A percentile compares a stretch with the other conserved stretches of the same genome.
Evolutionary conservation across 192 early-diverging fungal genomes (phyloP).

Genomic region (Entophlyctis luteolus): DNA sequence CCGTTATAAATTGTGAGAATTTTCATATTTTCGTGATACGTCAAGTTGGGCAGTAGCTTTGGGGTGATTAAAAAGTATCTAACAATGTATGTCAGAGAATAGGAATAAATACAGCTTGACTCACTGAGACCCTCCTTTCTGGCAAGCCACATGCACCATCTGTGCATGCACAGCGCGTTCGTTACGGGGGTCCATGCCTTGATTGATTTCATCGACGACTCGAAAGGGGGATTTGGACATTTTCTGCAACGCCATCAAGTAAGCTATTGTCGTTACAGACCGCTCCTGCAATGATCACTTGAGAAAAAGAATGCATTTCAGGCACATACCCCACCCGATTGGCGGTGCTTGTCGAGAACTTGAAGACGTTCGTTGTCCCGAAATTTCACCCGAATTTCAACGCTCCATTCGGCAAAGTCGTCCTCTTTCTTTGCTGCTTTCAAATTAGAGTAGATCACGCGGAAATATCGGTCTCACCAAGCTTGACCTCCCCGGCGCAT

Average conservation of each 20-base stretch:
- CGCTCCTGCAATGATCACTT: conserved; percentile 77
- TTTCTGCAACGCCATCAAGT: conserved; percentile 88
- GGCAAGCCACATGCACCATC: conserved; percentile 79
- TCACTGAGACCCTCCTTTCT: conserved; percentile 65
- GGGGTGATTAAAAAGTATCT: conserved; percentile 97
- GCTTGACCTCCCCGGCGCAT: conserved; percentile 70
- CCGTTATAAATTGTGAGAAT: conserved; percentile 94
- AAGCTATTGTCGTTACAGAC: conserved; percentile 92
- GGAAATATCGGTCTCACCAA: conserved; percentile 43
- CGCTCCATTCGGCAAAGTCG: conserved; percentile 88
- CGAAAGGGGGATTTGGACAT: conserved; percentile 89
- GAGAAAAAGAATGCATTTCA: too few species aligned
- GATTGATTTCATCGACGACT: conserved; percentile 99
- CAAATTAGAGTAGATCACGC: neutral
- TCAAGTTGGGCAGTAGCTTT: conserved; percentile 90
- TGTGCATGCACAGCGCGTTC: conserved; percentile 92
- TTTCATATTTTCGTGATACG: conserved; percentile 87
- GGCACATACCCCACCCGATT: conserved; percentile 81
- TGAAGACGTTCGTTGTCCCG: conserved; percentile 79
- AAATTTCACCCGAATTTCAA: conserved; percentile 94
- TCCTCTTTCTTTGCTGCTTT: conserved; percentile 42
- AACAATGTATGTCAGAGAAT: neutral
- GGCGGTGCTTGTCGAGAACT: conserved; percentile 78
- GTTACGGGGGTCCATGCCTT: conserved; percentile 98
- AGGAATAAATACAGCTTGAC: conserved; percentile 16